Evolutionary conservation across 305 asterid species (phyloP).

Genomic region (Fraxinus dipetala): DNA sequence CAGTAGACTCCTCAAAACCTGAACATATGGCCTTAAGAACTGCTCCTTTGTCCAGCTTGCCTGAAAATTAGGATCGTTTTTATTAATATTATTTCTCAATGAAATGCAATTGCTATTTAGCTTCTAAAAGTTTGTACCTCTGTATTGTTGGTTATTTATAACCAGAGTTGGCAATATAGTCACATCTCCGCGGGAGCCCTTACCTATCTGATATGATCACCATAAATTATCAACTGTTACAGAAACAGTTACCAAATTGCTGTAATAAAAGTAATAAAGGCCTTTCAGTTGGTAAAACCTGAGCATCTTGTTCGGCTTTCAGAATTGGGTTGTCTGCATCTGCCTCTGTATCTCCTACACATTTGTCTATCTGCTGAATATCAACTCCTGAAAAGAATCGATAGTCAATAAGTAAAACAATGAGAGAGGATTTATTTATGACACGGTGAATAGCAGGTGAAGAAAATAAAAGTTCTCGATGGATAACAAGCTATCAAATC

Average conservation of each 20-base stretch:
- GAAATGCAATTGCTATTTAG: background rate
- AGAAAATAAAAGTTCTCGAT: background rate
- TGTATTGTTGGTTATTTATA: constrained; percentile 79
- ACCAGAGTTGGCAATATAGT: constrained; percentile 92
- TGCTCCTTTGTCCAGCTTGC: constrained; percentile 91
- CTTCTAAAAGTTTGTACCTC: constrained; percentile 48
- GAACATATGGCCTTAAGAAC: constrained; percentile 95
- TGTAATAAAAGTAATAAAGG: background rate
- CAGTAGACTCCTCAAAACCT: constrained; percentile 94
- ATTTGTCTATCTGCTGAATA: constrained; percentile 66
- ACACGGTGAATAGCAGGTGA: background rate
- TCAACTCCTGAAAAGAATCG: constrained; percentile 57
- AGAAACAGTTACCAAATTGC: constrained; percentile 1
- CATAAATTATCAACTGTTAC: constrained; percentile 21
- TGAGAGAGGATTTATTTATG: background rate
- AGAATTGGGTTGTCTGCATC: constrained; percentile 79
- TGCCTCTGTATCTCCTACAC: constrained; percentile 81
- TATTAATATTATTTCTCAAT: constrained; percentile 2
- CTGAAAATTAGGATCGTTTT: constrained; percentile 33
- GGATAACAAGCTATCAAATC: background rate
- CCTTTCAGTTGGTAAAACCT: constrained; percentile 40
- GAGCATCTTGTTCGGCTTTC: constrained; percentile 88
- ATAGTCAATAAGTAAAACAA: background rate
- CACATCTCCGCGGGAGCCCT: constrained; percentile 88
- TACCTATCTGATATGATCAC: constrained; percentile 63